phyloP scores from a whole-genome alignment of 345 rosid genomes.

The Rubroshorea leprosula region DNA sequence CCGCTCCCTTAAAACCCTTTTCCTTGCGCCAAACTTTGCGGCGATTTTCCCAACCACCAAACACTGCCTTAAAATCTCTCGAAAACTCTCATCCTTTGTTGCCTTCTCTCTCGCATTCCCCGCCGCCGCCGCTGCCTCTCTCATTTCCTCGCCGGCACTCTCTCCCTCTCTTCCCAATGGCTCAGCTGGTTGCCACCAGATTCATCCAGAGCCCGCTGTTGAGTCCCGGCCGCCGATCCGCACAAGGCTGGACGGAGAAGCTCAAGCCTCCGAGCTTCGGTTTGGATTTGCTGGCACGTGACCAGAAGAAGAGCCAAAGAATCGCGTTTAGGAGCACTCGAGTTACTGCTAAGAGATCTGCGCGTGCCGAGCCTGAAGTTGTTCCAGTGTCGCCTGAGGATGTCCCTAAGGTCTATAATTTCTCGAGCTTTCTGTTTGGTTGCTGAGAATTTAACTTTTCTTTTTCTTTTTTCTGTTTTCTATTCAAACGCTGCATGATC shows the following conservation, averaged over 20 bases:
- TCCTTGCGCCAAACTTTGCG: constrained; percentile 43
- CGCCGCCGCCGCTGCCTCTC: no score
- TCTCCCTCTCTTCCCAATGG: constrained; percentile 36
- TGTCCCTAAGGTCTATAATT: constrained; percentile 37
- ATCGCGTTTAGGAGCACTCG: constrained; percentile 23
- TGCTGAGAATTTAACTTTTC: not conserved
- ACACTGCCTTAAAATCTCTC: not conserved
- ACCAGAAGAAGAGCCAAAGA: constrained; percentile 21
- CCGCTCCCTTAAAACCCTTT: constrained; percentile 5
- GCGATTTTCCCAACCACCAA: constrained; percentile 44
- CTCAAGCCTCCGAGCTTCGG: constrained; percentile 47
- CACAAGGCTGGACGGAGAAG: constrained; percentile 40
- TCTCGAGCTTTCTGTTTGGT: constrained; percentile 5
- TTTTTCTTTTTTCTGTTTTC: not conserved
- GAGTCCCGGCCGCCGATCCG: constrained; percentile 41
- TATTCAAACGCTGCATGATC: no score
- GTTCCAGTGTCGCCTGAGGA: constrained; percentile 72
- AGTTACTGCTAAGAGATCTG: constrained; percentile 46
- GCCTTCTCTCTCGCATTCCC: constrained; percentile 7
- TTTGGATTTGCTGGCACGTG: constrained; percentile 33
- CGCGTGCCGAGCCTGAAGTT: constrained; percentile 49
- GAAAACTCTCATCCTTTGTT: not conserved
- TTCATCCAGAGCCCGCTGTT: constrained; percentile 48
- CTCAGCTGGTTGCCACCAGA: constrained; percentile 71
- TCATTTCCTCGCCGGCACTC: constrained; percentile 2